Base-by-base conservation (phyloP, 129 eudicot species). In the Saussurea involucrata region DNA sequence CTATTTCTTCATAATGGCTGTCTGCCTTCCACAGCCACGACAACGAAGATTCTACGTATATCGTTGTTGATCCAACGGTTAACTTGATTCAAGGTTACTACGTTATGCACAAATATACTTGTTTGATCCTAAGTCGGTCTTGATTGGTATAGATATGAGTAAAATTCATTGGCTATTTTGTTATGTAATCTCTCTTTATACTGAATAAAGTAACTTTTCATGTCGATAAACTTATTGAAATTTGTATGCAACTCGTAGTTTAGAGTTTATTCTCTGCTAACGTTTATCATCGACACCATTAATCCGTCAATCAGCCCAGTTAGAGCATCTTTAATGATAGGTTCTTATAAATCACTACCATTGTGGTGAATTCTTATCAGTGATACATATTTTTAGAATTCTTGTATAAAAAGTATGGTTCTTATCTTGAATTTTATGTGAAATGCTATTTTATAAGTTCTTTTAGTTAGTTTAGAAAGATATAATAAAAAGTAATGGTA, bases 21-120 rank as follows among this genome's bases (percentile, higher is more conserved):
- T 31, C 36, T 79, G 78, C 60, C 21, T 79, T 44, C 83, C 72
- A 0, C 83, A 63, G 37, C 58, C 67, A 63, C 83, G 78, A 0
- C 49, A 33, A 1, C 78, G 83, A 5, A 64, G 37, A 0, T 79
- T n/a, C 37, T n/a, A 2, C 3, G 73, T 79, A 8, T 72, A 72
- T 29, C 83, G 73, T 21, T 79, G 83, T n/a, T 49, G 58, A 49
- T 49, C 21, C 21, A 17, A 17, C n/a, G 0, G 58, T 5, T 49
- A 49, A 15, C 5, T 49, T 6, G 21, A 49, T 49, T 6, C 21
- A 15, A 49, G 58, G 58, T 49, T 49, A 49, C n/a, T n/a, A n/a
- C 5, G 1, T 15, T 46, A 46, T 13, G 57, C 6, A 15, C 1
- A 34, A 5, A 34, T 36, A 36, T 36, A 1, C 5, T 46, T 15